These are phyloP conservation scores for Amniculicola lignicola DNA, from an alignment of 495 filamentous ascomycete genomes.

Conservation along the genomic window DNA sequence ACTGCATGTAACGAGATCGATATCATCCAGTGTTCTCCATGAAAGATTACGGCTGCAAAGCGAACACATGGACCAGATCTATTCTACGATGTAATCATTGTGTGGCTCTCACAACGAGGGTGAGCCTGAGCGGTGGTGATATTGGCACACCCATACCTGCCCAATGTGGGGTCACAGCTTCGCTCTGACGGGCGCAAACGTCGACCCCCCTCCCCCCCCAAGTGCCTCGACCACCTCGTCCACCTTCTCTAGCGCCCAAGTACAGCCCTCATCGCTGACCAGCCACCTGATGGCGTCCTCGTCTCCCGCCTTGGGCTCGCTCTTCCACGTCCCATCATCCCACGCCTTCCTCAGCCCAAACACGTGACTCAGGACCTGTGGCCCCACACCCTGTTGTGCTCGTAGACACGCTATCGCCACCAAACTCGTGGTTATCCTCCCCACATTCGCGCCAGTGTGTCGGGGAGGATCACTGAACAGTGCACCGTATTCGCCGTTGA, in stretches of 20 bases:
- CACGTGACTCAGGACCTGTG: constrained; percentile 72
- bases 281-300: constrained; percentile 61
- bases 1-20: too few relatives aligned
- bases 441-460: constrained; percentile 49
- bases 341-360: constrained; percentile 71
- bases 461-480: constrained; percentile 60
- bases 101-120: too few relatives aligned
- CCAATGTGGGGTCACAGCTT: too few relatives aligned
- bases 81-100: too few relatives aligned
- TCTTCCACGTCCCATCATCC: constrained; percentile 58
- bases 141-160: too few relatives aligned
- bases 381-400: constrained; percentile 72
- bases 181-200: constrained; percentile 27
- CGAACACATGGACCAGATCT: too few relatives aligned
- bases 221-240: constrained; percentile 66
- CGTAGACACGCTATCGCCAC: constrained; percentile 67
- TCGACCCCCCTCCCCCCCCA: constrained; percentile 52
- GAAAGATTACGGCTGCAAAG: too few relatives aligned
- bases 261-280: constrained; percentile 67
- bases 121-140: too few relatives aligned
- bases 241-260: constrained; percentile 67
- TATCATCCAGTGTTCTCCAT: too few relatives aligned
- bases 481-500: constrained; percentile 66
- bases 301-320: constrained; percentile 47
- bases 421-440: constrained; percentile 62